Evolutionary conservation across 2,329 filamentous ascomycete species (phyloP).

Genomic region (Colletotrichum trifolii): DNA sequence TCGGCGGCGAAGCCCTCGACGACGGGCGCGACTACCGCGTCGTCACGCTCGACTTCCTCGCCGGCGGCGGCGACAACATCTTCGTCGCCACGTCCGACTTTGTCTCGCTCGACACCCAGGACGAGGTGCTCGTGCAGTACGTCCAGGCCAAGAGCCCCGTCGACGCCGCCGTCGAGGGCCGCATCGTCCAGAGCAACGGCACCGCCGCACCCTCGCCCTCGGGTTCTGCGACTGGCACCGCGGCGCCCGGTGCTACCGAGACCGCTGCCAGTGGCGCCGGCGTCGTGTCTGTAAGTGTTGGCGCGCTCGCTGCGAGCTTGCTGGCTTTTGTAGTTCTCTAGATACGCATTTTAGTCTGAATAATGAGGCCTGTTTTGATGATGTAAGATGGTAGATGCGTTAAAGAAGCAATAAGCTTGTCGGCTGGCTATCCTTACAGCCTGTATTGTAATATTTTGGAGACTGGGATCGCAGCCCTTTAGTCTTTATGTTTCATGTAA

Average conservation of each 20-base stretch:
- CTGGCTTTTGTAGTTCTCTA: neutral
- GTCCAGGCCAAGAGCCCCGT: constrained; percentile 61
- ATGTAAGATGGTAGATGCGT: too few relatives aligned
- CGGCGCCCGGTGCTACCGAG: constrained; percentile 11
- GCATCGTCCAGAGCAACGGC: constrained; percentile 47
- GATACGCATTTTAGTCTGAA: too few relatives aligned
- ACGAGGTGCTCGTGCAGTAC: constrained; percentile 64
- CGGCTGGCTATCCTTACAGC: too few relatives aligned
- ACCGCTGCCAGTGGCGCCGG: constrained; percentile 19
- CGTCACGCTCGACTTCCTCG: constrained; percentile 72
- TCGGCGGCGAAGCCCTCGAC: constrained; percentile 61
- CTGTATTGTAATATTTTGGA: too few relatives aligned
- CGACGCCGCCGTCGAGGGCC: constrained; percentile 59
- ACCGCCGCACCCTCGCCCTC: constrained; percentile 10
- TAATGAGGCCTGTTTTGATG: too few relatives aligned
- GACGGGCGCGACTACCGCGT: constrained; percentile 62
- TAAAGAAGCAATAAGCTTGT: too few relatives aligned
- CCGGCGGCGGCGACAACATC: constrained; percentile 72
- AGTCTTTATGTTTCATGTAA: too few relatives aligned
- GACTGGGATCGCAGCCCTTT: too few relatives aligned
- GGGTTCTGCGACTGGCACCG: constrained; percentile 7
- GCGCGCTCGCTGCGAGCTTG: constrained; percentile 6
- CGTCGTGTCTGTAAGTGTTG: constrained; percentile 16
- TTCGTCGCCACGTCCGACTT: constrained; percentile 53
- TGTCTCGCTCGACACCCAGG: constrained; percentile 62